Conservation (phyloP, 108 stramenopile species). For the Stephanodiscus triporus region DNA sequence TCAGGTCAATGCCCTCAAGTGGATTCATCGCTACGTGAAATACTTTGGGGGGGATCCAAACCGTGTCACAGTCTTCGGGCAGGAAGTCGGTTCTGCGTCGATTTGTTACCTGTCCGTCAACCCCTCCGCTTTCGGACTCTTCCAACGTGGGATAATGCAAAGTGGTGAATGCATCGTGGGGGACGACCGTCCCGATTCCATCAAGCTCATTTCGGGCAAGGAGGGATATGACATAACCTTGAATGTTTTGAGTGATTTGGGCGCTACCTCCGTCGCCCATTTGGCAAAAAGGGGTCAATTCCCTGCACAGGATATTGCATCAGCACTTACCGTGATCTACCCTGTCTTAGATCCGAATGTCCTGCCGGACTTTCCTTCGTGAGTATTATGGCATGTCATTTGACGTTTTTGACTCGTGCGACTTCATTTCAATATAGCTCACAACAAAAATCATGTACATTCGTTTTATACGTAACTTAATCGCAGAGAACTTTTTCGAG, state of each 20-base stretch:
- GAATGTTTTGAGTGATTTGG: not conserved
- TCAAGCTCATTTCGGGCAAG: not conserved
- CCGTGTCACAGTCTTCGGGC: constrained; percentile 85
- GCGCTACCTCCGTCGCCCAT: not conserved
- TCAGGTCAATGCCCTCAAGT: constrained; percentile 82
- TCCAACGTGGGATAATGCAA: constrained; percentile 71
- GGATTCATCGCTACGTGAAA: constrained; percentile 75
- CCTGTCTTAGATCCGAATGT: not conserved
- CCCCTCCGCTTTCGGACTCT: constrained; percentile 27
- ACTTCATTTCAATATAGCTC: not conserved
- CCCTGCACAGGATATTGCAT: not conserved
- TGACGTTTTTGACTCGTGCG: not conserved
- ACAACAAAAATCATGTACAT: not conserved
- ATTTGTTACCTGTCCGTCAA: constrained; percentile 12
- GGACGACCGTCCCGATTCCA: not conserved
- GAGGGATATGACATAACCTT: constrained; percentile 1
- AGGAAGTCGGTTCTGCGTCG: constrained; percentile 62
- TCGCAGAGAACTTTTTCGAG: constrained; percentile 1
- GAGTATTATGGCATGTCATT: not conserved
- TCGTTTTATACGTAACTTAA: too few relatives aligned
- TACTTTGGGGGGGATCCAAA: constrained; percentile 88
- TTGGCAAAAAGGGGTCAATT: constrained; percentile 1
- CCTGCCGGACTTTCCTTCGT: constrained; percentile 3
- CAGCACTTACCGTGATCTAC: not conserved
- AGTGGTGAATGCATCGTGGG: constrained; percentile 16